Percentiles rank a stretch among this genome's conserved stretches.
phyloP scores from a whole-genome alignment of 2,329 filamentous ascomycete genomes.

The Myriosclerotinia scirpicola region DNA sequence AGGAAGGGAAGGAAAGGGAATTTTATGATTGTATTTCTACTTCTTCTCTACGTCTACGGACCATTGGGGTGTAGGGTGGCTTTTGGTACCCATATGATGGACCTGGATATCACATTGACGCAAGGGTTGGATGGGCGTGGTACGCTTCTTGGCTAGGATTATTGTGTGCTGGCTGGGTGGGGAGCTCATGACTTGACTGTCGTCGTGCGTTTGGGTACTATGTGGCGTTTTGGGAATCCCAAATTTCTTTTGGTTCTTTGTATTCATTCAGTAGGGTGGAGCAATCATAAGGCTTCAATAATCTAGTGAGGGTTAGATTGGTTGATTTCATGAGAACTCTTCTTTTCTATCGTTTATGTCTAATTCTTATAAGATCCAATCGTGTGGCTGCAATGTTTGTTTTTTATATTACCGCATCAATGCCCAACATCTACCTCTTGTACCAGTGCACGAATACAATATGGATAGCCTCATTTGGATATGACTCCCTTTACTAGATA shows the following conservation, averaged over 20 bases:
- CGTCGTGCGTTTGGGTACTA: constrained; percentile 13
- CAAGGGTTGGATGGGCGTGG: not conserved
- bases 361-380: not conserved
- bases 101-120: constrained; percentile 18
- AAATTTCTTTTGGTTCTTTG: constrained; percentile 39
- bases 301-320: not conserved
- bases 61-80: constrained; percentile 8
- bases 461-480: not conserved
- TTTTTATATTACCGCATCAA: not conserved
- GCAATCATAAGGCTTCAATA: not conserved
- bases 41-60: constrained; percentile 15
- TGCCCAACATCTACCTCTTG: not conserved
- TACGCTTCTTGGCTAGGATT: constrained; percentile 14
- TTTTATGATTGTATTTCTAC: constrained; percentile 22
- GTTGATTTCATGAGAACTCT: not conserved
- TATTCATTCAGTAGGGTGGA: not conserved
- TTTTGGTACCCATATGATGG: constrained; percentile 16
- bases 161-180: not conserved
- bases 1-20: not conserved
- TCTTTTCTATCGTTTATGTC: not conserved
- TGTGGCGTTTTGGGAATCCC: constrained; percentile 1
- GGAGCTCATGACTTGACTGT: constrained; percentile 3
- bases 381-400: not conserved
- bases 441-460: not conserved
- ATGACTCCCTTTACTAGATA: too few species aligned